Percentiles rank a stretch among this genome's conserved stretches.
Evolutionary conservation across 2,329 filamentous ascomycete species (phyloP).

Genomic region (Apiospora sp.): DNA sequence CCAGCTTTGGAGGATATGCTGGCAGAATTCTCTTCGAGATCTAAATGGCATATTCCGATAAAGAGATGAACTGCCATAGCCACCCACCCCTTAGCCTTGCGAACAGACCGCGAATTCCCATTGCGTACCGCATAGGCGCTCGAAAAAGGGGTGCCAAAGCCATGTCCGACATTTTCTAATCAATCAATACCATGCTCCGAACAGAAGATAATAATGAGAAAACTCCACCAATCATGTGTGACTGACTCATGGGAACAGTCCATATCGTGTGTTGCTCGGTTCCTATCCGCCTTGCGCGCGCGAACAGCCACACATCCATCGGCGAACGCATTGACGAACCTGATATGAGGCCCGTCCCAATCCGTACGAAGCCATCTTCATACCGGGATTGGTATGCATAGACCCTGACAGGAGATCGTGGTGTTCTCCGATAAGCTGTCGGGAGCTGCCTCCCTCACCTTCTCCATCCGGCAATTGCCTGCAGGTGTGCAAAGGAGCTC

Average conservation of each 20-base stretch:
- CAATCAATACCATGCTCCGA: not conserved
- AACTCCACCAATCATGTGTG: not conserved
- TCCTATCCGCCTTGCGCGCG: no score
- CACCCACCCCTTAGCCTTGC: not conserved
- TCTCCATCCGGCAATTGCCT: conserved; percentile 12
- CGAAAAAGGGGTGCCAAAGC: not conserved
- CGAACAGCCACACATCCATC: not conserved
- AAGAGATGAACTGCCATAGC: not conserved
- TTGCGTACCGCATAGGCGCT: not conserved
- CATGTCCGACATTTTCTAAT: no score
- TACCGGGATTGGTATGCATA: not conserved
- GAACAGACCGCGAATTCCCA: not conserved
- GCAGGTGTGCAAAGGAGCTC: not conserved
- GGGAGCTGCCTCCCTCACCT: not conserved
- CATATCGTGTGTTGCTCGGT: not conserved
- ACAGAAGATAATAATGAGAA: not conserved
- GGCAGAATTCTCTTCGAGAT: no score
- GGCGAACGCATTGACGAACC: not conserved
- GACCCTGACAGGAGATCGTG: not conserved
- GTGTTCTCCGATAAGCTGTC: conserved; percentile 2
- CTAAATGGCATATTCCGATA: not conserved
- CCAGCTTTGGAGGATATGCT: not conserved
- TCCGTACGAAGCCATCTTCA: not conserved
- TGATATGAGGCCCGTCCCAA: not conserved
- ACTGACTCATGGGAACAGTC: not conserved